Conservation (phyloP, 192 early-diverging fungal species). For the Anaeromyces robustus region DNA sequence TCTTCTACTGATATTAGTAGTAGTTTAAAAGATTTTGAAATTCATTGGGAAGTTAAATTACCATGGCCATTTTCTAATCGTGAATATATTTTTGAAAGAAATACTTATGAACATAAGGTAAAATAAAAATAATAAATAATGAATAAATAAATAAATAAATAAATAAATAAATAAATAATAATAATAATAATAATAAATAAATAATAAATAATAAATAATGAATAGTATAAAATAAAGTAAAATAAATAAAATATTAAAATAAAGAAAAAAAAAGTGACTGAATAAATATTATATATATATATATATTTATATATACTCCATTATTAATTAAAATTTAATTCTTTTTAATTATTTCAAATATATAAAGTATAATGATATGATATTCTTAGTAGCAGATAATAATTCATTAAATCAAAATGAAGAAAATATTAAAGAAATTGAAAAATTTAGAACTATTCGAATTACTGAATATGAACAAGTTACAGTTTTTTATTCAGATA, state of each 20-base stretch:
- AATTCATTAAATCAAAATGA: neutral
- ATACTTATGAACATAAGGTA: neutral
- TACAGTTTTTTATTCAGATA: neutral
- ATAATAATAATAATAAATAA: too few species aligned
- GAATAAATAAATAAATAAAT: too few species aligned
- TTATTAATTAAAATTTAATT: too few species aligned
- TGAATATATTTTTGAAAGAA: neutral
- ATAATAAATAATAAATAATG: too few species aligned
- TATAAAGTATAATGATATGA: neutral
- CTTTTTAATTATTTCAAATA: too few species aligned
- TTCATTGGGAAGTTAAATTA: conserved; percentile 2
- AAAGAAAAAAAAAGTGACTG: too few species aligned
- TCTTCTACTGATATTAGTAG: neutral
- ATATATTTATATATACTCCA: too few species aligned
- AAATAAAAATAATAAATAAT: neutral
- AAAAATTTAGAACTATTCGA: neutral
- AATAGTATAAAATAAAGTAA: too few species aligned
- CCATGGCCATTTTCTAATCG: neutral
- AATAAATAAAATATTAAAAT: too few species aligned
- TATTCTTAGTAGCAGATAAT: neutral
- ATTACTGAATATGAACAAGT: neutral
- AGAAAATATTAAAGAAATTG: neutral
- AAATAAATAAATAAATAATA: too few species aligned
- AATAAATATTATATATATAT: too few species aligned
- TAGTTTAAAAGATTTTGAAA: neutral